Evolutionary conservation across 1,284 basidiomycete genomes (phyloP).

Genomic region (Rhodotorula sp.): DNA sequence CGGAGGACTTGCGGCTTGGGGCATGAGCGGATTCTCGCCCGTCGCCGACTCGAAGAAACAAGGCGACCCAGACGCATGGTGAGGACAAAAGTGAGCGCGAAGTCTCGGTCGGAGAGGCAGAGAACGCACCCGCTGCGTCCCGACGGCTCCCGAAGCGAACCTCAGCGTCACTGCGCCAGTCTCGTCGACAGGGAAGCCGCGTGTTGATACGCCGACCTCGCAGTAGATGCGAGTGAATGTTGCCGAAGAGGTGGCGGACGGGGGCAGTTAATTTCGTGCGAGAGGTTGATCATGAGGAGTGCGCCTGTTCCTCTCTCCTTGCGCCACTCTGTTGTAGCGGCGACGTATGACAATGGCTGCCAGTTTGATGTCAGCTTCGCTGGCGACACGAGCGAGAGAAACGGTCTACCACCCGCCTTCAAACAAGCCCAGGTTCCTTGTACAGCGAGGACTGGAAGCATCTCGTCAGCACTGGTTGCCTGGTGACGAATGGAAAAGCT

Average conservation of each 20-base stretch:
- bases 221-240: slow-evolving; percentile 39
- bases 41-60: slow-evolving; percentile 40
- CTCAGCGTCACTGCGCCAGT: slow-evolving; percentile 37
- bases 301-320: slow-evolving; percentile 23
- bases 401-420: slow-evolving; percentile 10
- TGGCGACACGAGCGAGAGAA: too few relatives aligned
- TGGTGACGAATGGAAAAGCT: background rate
- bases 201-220: slow-evolving; percentile 27
- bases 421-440: slow-evolving; percentile 36
- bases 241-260: slow-evolving; percentile 38
- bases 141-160: slow-evolving; percentile 37
- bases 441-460: slow-evolving; percentile 27
- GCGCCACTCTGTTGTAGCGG: slow-evolving; percentile 30
- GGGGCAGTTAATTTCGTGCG: slow-evolving; percentile 35
- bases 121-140: slow-evolving; percentile 38
- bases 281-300: slow-evolving; percentile 35
- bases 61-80: slow-evolving; percentile 35
- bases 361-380: too few relatives aligned
- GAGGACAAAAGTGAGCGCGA: background rate
- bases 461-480: too few relatives aligned
- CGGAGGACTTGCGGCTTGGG: background rate
- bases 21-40: slow-evolving; percentile 42
- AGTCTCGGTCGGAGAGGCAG: background rate
- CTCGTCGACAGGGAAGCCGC: slow-evolving; percentile 40
- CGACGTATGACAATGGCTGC: slow-evolving; percentile 30